Conservation (phyloP, 495 filamentous ascomycete genomes). For the Xylaria acuta region DNA sequence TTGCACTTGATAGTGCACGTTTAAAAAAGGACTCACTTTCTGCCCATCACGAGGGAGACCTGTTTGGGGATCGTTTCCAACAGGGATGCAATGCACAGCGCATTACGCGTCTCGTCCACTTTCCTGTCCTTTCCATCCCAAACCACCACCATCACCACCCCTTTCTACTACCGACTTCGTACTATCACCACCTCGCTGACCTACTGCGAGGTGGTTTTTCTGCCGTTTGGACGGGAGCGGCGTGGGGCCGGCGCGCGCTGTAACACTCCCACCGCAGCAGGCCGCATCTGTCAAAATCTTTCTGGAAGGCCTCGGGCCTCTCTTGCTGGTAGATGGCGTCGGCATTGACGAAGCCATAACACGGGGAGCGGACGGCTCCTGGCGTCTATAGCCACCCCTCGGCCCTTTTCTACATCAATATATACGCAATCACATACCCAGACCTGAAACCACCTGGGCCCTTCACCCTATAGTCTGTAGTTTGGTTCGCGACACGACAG, state of each 20-base stretch:
- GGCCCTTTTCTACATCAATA: not conserved
- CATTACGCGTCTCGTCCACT: slow-evolving; percentile 7
- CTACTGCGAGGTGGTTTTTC: not conserved
- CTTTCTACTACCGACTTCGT: not conserved
- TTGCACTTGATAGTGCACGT: too few relatives aligned
- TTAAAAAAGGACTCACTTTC: slow-evolving; percentile 2
- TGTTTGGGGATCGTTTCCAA: not conserved
- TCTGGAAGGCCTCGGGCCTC: not conserved
- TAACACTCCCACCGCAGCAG: too few relatives aligned
- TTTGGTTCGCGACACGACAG: not conserved
- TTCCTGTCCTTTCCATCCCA: not conserved
- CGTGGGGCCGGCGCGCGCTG: too few relatives aligned
- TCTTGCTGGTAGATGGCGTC: not conserved
- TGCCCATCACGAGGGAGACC: too few relatives aligned
- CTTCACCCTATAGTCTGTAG: not conserved
- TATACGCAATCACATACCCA: not conserved
- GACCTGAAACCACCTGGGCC: not conserved
- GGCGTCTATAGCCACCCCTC: not conserved
- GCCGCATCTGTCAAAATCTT: not conserved
- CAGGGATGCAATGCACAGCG: not conserved
- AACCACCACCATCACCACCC: not conserved
- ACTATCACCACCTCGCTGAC: too few relatives aligned
- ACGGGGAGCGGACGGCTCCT: not conserved
- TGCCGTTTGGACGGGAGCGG: not conserved
- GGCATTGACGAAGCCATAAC: not conserved